Base-by-base conservation (phyloP, 202 grass and related monocot genomes). In the Eragrostis tef region DNA sequence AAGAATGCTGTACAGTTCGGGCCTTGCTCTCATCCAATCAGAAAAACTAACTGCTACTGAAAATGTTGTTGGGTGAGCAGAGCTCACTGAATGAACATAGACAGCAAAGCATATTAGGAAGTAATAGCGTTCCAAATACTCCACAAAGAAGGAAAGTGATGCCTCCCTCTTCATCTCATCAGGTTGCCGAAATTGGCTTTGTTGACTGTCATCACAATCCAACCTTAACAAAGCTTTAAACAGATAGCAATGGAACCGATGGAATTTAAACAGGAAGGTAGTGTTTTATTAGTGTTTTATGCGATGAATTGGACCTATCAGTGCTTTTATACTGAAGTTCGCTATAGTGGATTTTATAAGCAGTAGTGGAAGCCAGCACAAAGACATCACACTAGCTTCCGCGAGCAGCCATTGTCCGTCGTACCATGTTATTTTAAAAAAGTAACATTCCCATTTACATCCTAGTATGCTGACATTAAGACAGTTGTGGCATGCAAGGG, bases 101-200 rank as follows among this genome's bases (percentile, higher is more conserved):
- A 98, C 90, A 70, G 96, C 92, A 91, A 98, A 98, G 75, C 96
- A 98, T 90, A 98, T 98, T 50, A 98, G 90, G 78, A 98, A 98
- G 87, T 98, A 98, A 87, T 98, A 98, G 25, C 96, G 92, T 71
- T 98, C 96, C 88, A 98, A 91, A 77, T 98, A 98, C 70, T 98
- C 96, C 67, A 98, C 92, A 72, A 98, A 98, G 85, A 98, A 98
- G 60, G 96, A 98, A 86, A 98, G 92, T 78, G 93, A 91, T 67
- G 96, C 85, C 58, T 94, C 96, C 79, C 92, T 88, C 85, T 98
- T 98, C 92, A 98, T 88, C 69, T 98, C 96, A 93, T 98, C 96
- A 75, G 96, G 87, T 80, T 98, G 96, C 60, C 92, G 92, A 89
- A 93, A n/a, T n/a, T n/a, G n/a, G n/a, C n/a, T n/a, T n/a, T 66